phyloP scores from a whole-genome alignment of 2,329 filamentous ascomycete genomes.

The Mariannaea sp. region DNA sequence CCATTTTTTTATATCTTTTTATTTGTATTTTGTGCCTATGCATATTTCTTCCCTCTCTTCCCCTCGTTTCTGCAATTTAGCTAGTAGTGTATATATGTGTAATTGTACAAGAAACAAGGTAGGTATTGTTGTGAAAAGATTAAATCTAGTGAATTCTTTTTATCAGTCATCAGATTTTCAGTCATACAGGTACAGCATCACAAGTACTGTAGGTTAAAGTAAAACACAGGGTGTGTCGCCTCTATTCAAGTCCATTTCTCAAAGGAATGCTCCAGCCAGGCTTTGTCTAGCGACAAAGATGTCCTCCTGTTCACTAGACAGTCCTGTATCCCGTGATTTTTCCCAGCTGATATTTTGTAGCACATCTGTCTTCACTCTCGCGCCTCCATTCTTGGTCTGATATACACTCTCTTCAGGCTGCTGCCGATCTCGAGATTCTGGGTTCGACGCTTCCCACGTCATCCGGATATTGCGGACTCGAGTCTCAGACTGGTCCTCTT shows the following conservation, averaged over 20 bases:
- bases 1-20: too few relatives aligned
- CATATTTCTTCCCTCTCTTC: too few relatives aligned
- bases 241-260: constrained; percentile 6
- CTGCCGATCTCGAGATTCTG: not conserved
- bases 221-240: too few relatives aligned
- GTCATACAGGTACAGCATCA: too few relatives aligned
- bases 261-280: constrained; percentile 27
- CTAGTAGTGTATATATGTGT: too few relatives aligned
- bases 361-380: not conserved
- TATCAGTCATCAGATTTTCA: too few relatives aligned
- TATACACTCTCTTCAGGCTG: not conserved
- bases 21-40: too few relatives aligned
- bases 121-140: too few relatives aligned
- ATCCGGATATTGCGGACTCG: constrained; percentile 19
- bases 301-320: constrained; percentile 17
- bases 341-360: constrained; percentile 16
- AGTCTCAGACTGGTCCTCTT: constrained; percentile 13
- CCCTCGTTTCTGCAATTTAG: too few relatives aligned
- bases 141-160: too few relatives aligned
- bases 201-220: not conserved
- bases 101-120: too few relatives aligned
- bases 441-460: constrained; percentile 13
- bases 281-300: constrained; percentile 27
- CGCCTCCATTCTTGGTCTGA: not conserved
- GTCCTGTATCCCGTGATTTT: constrained; percentile 14